Conservation (phyloP, 129 eudicot species). For the Flaveria sonorensis region DNA sequence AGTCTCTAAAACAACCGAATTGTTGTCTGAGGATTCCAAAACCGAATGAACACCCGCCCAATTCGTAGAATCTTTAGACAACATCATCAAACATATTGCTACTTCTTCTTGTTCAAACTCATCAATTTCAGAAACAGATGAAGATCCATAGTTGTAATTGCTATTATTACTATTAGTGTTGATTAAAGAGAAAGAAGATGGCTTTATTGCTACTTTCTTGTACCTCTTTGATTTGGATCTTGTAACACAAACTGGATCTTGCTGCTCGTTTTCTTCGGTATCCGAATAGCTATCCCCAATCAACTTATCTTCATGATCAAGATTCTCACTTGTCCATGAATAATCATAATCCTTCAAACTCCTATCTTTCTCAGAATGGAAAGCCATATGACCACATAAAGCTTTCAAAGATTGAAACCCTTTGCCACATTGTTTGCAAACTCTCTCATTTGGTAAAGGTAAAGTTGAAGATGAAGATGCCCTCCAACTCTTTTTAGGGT, state of each 20-base stretch:
- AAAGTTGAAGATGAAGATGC: conserved; percentile 47
- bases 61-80: conserved; percentile 71
- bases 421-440: conserved; percentile 96
- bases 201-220: conserved; percentile 46
- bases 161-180: conserved; percentile 36
- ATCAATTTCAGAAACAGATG: conserved; percentile 80
- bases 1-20: conserved; percentile 72
- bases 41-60: conserved; percentile 61
- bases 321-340: conserved; percentile 73
- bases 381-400: conserved; percentile 97
- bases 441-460: conserved; percentile 57
- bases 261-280: conserved; percentile 59
- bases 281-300: conserved; percentile 58
- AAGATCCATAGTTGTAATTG: conserved; percentile 47
- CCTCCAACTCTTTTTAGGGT: conserved; percentile 91
- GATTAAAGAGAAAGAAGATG: conserved; percentile 40
- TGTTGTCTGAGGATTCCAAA: conserved; percentile 82
- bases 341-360: conserved; percentile 55
- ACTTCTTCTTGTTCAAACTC: conserved; percentile 73
- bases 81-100: conserved; percentile 87
- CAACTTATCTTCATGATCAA: conserved; percentile 44
- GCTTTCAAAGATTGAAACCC: conserved; percentile 84
- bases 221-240: conserved; percentile 65
- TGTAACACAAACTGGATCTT: conserved; percentile 44
- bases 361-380: conserved; percentile 76